Conservation (phyloP, 257 asterid genomes). For the Thymus mandschuricus region DNA sequence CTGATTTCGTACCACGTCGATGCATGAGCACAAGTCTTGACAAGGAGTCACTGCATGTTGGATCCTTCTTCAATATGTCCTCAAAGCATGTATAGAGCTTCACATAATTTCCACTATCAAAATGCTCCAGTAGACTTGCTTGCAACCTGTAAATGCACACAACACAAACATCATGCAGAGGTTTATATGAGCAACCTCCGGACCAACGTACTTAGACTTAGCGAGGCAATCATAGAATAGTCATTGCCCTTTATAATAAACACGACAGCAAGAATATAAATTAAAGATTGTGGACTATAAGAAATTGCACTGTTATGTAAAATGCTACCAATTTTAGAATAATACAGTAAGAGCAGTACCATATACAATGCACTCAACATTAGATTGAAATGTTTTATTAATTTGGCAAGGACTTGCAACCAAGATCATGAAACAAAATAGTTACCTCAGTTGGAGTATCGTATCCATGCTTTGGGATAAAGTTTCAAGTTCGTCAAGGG, state of each 20-base stretch:
- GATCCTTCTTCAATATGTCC: constrained; percentile 77
- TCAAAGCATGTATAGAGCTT: constrained; percentile 57
- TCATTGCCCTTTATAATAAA: background rate
- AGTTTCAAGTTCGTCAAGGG: constrained; percentile 65
- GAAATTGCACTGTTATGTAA: background rate
- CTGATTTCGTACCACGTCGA: constrained; percentile 53
- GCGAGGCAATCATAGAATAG: background rate
- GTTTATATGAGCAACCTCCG: constrained; percentile 7
- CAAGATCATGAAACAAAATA: constrained; percentile 17
- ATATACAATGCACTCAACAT: constrained; percentile 2
- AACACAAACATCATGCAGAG: background rate
- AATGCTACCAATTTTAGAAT: background rate
- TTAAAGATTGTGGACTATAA: background rate
- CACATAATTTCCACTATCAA: constrained; percentile 53
- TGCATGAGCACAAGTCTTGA: constrained; percentile 65
- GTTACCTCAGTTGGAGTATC: constrained; percentile 65
- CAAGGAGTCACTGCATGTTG: constrained; percentile 74
- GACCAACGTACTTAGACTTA: constrained; percentile 1
- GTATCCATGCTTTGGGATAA: constrained; percentile 48
- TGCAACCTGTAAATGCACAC: constrained; percentile 53
- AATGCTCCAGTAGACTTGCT: constrained; percentile 73
- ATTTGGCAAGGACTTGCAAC: constrained; percentile 14
- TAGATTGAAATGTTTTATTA: background rate
- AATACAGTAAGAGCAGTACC: background rate
- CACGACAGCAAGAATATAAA: background rate